Evolutionary conservation across 192 early-diverging fungal genomes (phyloP).

Genomic region (Coemansia aciculifera): DNA sequence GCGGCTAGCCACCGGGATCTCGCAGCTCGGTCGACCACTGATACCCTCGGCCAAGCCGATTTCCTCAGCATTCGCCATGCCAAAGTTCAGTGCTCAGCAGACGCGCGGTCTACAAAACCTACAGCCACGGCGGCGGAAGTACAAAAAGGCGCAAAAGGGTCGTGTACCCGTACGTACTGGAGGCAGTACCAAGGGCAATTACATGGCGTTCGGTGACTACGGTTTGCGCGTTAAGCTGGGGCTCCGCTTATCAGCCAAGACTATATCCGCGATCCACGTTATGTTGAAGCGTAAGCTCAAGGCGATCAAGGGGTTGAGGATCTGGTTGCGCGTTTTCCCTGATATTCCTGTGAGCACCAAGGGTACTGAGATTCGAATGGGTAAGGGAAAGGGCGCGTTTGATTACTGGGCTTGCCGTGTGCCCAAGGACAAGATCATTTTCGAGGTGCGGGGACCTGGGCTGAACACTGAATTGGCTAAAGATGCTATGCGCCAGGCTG

Average conservation of each 20-base stretch:
- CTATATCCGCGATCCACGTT: conserved; percentile 75
- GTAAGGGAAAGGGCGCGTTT: conserved; percentile 94
- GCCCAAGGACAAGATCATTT: conserved; percentile 81
- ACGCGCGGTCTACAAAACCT: conserved; percentile 65
- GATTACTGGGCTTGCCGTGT: conserved; percentile 93
- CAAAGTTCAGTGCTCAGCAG: conserved; percentile 16
- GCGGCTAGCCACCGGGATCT: conserved; percentile 9
- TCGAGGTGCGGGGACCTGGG: conserved; percentile 81
- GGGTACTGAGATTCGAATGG: conserved; percentile 93
- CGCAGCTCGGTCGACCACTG: neutral
- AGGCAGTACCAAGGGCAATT: conserved; percentile 85
- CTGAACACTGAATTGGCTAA: conserved; percentile 69
- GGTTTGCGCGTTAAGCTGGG: conserved; percentile 89
- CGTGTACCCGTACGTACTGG: conserved; percentile 78
- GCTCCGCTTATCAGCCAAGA: conserved; percentile 75
- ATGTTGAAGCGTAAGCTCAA: conserved; percentile 81
- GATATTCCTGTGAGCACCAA: conserved; percentile 91
- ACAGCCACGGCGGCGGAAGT: conserved; percentile 76
- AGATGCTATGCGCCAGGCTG: conserved; percentile 48
- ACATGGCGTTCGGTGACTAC: conserved; percentile 85
- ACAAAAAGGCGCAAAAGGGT: conserved; percentile 89
- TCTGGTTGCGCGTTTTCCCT: conserved; percentile 88
- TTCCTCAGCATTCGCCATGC: neutral
- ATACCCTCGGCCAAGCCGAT: conserved; percentile 5
- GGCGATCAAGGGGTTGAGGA: conserved; percentile 78